Evolutionary conservation across 371 early-diverging fungal genomes (phyloP), one percentile per base, ranked within the genome.

Genomic region (Mortierella sp.): DNA sequence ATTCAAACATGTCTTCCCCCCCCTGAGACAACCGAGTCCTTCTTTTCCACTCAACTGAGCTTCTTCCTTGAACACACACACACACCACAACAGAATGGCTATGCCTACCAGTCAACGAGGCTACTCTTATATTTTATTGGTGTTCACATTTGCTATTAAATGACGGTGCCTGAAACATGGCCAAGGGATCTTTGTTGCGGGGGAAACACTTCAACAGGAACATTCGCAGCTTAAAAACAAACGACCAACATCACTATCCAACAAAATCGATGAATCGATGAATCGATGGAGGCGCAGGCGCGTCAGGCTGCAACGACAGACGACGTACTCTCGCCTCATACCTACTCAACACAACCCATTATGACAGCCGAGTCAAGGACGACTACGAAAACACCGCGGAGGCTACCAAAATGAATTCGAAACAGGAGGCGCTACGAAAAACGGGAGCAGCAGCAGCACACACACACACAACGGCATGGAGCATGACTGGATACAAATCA

Each of bases 81-180:
- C 54, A 54, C 2, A 54, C 1, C 0, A 24, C 24, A 27, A 29
- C 12, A 27, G 14, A 29, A 58, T 29, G 27, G 60, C 60, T 58
- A 29, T 58, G 60, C 58, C 29, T 27, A 29, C n/a, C 58, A 58
- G 55, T n/a, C 55, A 55, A 55, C n/a, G 56, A 27, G 51, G 4
- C 21, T 35, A 8, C 27, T 35, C 21, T 63, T 35, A 63, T 35
- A 6, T 35, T 63, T 63, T 12, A 3, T 60, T 55, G 18, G 41
- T 32, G 43, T 55, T 55, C 63, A 63, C 63, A n/a, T 1, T 21
- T 51, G 10, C 3, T 11, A 18, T 51, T 8, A 32, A 49, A 72
- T 72, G 44, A 72, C 51, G 46, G 72, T 51, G 72, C 38, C 72
- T 70, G 70, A 51, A 68, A 71, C 46, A 55, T 76, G 77, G 51